These are phyloP conservation scores for Yamadazyma conglobata DNA, from an alignment of 1,139 yeast species.

Conservation along the genomic window DNA sequence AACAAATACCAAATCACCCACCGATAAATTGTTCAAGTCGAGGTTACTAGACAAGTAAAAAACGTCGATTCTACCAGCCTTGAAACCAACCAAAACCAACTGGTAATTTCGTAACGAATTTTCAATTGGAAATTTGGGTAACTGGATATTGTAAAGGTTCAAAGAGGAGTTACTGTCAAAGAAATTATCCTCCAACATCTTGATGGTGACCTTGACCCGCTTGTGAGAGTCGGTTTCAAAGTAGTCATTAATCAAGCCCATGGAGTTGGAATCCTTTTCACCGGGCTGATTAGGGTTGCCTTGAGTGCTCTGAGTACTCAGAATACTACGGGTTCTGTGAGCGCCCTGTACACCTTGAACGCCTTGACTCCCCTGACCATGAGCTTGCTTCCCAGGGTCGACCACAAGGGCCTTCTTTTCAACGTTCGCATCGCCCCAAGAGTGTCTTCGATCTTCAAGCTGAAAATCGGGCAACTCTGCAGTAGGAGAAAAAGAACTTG, in stretches of 20 bases:
- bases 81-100: slow-evolving; percentile 71
- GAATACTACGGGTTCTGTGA: too few relatives aligned
- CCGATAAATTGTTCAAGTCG: slow-evolving; percentile 23
- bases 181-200: slow-evolving; percentile 23
- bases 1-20: slow-evolving; percentile 83
- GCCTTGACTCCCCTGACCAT: too few relatives aligned
- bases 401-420: too few relatives aligned
- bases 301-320: too few relatives aligned
- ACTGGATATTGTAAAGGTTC: slow-evolving; percentile 28
- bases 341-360: too few relatives aligned
- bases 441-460: slow-evolving; percentile 11
- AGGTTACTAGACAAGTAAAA: slow-evolving; percentile 55
- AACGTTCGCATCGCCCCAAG: slow-evolving; percentile 8
- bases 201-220: slow-evolving; percentile 35
- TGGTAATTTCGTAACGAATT: slow-evolving; percentile 30
- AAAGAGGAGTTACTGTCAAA: slow-evolving; percentile 23
- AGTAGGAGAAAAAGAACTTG: slow-evolving; percentile 6
- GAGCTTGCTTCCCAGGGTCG: too few relatives aligned
- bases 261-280: slow-evolving; percentile 7
- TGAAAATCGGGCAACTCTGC: slow-evolving; percentile 4
- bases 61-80: slow-evolving; percentile 83
- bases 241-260: slow-evolving; percentile 31
- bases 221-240: slow-evolving; percentile 40
- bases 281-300: too few relatives aligned
- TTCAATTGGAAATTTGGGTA: slow-evolving; percentile 43